Conservation (phyloP, 306 rosid species). For the Citrullus mucosospermus region DNA sequence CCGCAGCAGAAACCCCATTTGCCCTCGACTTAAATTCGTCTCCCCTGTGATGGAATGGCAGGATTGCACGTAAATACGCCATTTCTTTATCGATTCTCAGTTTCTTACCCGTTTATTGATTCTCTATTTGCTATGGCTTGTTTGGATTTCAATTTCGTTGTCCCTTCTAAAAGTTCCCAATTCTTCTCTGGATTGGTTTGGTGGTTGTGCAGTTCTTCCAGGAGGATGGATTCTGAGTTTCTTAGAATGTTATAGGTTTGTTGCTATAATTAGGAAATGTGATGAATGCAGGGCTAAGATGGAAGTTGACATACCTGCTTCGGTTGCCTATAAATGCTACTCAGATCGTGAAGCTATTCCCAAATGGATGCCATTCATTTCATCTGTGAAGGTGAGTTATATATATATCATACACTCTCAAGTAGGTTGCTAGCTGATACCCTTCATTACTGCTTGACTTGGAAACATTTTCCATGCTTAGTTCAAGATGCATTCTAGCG, state of each 20-base stretch:
- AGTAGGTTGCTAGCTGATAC: not conserved
- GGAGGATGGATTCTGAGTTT: conserved; percentile 2
- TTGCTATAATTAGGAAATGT: conserved; percentile 10
- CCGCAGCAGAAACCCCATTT: conserved; percentile 17
- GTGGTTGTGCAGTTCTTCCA: not conserved
- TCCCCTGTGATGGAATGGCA: conserved; percentile 93
- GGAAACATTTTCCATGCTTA: not conserved
- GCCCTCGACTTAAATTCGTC: conserved; percentile 25
- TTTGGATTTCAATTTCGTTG: not conserved
- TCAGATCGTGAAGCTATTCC: conserved; percentile 88
- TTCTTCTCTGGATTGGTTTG: not conserved
- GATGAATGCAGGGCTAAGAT: conserved; percentile 73
- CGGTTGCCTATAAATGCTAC: conserved; percentile 71
- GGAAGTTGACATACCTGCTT: conserved; percentile 68
- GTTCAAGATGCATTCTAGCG: not conserved
- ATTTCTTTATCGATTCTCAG: not conserved
- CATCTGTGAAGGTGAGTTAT: conserved; percentile 53
- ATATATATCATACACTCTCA: not conserved
- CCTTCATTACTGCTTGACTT: not conserved
- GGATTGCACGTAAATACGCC: conserved; percentile 61
- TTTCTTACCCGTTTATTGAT: not conserved
- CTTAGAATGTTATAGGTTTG: conserved; percentile 2
- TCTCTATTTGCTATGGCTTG: not conserved
- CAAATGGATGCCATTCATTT: conserved; percentile 93
- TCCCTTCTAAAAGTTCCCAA: not conserved